phyloP scores from a whole-genome alignment of 2,329 filamentous ascomycete species.

The Elsinoe necatrix region DNA sequence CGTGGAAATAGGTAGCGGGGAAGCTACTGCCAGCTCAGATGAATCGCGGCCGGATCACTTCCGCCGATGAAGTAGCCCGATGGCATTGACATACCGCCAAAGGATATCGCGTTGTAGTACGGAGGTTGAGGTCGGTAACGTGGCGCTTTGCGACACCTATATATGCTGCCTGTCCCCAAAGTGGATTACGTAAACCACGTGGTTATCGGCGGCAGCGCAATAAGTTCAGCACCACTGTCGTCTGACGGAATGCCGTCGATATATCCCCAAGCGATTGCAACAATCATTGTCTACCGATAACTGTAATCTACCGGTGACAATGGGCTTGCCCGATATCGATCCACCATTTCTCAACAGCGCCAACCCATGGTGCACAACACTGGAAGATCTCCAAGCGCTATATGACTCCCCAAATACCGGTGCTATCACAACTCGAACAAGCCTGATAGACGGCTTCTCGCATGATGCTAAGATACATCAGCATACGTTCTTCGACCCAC shows the following conservation, averaged over 20 bases:
- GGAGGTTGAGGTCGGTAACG: too few species aligned
- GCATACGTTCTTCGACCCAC: slow-evolving; percentile 55
- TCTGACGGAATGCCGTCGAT: too few species aligned
- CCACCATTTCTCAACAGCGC: slow-evolving; percentile 68
- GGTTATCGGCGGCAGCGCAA: not conserved
- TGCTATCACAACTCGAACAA: slow-evolving; percentile 66
- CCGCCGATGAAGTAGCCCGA: too few species aligned
- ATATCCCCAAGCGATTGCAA: too few species aligned
- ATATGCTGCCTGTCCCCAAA: too few species aligned
- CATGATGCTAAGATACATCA: slow-evolving; percentile 55
- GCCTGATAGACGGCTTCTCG: slow-evolving; percentile 54
- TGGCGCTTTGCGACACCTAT: too few species aligned
- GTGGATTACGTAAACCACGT: not conserved
- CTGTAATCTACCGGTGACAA: slow-evolving; percentile 12
- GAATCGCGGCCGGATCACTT: too few species aligned
- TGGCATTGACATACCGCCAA: too few species aligned
- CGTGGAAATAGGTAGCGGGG: too few species aligned
- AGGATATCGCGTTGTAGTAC: too few species aligned
- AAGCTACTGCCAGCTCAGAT: too few species aligned
- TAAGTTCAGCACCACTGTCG: too few species aligned
- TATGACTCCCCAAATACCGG: slow-evolving; percentile 57
- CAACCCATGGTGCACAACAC: slow-evolving; percentile 64
- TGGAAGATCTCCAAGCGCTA: slow-evolving; percentile 52
- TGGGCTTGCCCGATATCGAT: slow-evolving; percentile 41
- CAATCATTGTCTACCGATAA: not conserved